Conservation (phyloP, 495 filamentous ascomycete genomes). For the Penicillium robsamsonii region DNA sequence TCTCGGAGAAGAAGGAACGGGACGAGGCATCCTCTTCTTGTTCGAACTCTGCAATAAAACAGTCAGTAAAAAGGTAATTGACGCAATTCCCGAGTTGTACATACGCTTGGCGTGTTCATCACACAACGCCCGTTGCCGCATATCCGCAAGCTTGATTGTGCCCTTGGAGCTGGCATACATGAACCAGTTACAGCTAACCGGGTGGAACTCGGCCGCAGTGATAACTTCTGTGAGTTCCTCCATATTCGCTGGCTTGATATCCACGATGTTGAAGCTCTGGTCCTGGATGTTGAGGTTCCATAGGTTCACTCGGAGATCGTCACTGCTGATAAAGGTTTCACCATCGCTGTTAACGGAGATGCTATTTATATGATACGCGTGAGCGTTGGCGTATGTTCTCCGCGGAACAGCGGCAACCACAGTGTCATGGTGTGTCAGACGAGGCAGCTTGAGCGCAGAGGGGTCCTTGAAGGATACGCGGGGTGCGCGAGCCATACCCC, state of each 20-base stretch:
- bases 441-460: slow-evolving; percentile 84
- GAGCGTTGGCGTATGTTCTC: slow-evolving; percentile 94
- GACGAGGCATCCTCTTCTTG: slow-evolving; percentile 98
- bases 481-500: slow-evolving; percentile 69
- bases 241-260: slow-evolving; percentile 99
- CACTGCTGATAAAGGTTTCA: slow-evolving; percentile 98
- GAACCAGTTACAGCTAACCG: slow-evolving; percentile 97
- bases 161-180: slow-evolving; percentile 99
- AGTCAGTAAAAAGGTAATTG: slow-evolving; percentile 12
- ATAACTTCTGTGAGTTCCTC: slow-evolving; percentile 99
- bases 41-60: slow-evolving; percentile 72
- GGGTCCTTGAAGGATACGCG: slow-evolving; percentile 74
- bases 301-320: slow-evolving; percentile 94
- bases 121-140: slow-evolving; percentile 93
- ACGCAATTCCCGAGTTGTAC: slow-evolving; percentile 27
- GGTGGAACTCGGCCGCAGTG: slow-evolving; percentile 97
- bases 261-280: slow-evolving; percentile 99
- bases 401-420: slow-evolving; percentile 95
- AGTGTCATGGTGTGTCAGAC: slow-evolving; percentile 96
- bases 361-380: slow-evolving; percentile 99
- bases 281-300: slow-evolving; percentile 99
- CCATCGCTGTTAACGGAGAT: slow-evolving; percentile 99
- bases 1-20: slow-evolving; percentile 99
- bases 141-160: slow-evolving; percentile 97
- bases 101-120: slow-evolving; percentile 93